Conservation (phyloP, 1,284 basidiomycete species). For the Boletellus deceptivus region DNA sequence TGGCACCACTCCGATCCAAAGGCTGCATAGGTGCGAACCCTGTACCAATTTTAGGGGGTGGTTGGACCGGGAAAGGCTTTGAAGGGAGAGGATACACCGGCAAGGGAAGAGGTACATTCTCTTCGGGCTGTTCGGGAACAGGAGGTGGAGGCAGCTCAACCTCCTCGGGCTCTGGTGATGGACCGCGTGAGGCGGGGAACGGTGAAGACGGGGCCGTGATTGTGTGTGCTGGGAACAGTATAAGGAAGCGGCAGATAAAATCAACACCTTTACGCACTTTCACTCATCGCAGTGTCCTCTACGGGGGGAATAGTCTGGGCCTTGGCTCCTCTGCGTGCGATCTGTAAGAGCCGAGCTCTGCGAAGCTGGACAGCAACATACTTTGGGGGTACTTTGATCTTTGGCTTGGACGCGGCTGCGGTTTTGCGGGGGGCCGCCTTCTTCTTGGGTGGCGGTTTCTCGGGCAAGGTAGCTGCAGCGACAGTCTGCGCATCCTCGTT, state of each 20-base stretch:
- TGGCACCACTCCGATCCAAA: constrained; percentile 58
- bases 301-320: constrained; percentile 17
- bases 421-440: constrained; percentile 40
- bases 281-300: constrained; percentile 41
- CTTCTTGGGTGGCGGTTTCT: constrained; percentile 38
- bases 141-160: constrained; percentile 27
- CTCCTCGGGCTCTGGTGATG: constrained; percentile 31
- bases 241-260: constrained; percentile 1
- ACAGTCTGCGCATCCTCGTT: constrained; percentile 26
- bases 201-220: constrained; percentile 49
- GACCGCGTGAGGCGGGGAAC: constrained; percentile 27
- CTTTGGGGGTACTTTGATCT: constrained; percentile 41
- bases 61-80: constrained; percentile 76
- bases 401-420: constrained; percentile 34
- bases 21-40: constrained; percentile 65
- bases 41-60: constrained; percentile 67
- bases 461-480: constrained; percentile 14
- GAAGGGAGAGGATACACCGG: constrained; percentile 73
- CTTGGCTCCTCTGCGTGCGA: constrained; percentile 20
- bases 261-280: constrained; percentile 35
- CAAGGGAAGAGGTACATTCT: constrained; percentile 60
- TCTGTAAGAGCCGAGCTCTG: neutral
- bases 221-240: constrained; percentile 33
- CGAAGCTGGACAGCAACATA: constrained; percentile 21
- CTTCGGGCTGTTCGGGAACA: constrained; percentile 45